phyloP scores from a whole-genome alignment of 1,284 basidiomycete species.

The Cryptococcus sp. region DNA sequence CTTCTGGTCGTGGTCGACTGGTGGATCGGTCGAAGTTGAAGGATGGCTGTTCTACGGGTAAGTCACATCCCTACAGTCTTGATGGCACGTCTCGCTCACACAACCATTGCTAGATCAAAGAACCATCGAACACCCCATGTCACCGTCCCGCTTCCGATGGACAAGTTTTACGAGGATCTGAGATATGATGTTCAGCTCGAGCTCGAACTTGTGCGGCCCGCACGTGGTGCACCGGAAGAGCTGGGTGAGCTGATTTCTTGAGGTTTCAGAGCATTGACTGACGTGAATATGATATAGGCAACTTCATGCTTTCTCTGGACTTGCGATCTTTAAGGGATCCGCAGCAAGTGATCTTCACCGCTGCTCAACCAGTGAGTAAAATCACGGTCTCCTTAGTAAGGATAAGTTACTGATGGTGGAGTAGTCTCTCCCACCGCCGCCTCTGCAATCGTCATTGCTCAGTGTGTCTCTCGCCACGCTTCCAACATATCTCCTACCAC shows the following conservation, averaged over 20 bases:
- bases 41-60: conserved; percentile 53
- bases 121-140: conserved; percentile 46
- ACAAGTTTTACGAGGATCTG: conserved; percentile 48
- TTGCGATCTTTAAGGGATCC: conserved; percentile 35
- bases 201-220: conserved; percentile 50
- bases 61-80: conserved; percentile 2
- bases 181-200: conserved; percentile 52
- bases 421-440: conserved; percentile 46
- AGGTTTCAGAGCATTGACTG: background rate
- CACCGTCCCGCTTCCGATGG: conserved; percentile 33
- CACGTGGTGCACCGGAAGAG: conserved; percentile 26
- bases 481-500: conserved; percentile 34
- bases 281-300: conserved; percentile 32
- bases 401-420: background rate
- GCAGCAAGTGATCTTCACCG: conserved; percentile 29
- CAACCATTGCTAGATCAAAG: conserved; percentile 31
- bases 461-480: conserved; percentile 27
- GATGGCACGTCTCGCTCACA: background rate
- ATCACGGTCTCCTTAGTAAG: background rate
- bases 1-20: conserved; percentile 52
- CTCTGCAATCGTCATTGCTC: conserved; percentile 29
- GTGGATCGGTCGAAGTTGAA: conserved; percentile 48
- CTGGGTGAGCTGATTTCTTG: conserved; percentile 30
- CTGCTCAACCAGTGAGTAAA: conserved; percentile 46
- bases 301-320: conserved; percentile 53